Conservation (phyloP, 1,284 basidiomycete species). For the Prillingera fragicola region DNA sequence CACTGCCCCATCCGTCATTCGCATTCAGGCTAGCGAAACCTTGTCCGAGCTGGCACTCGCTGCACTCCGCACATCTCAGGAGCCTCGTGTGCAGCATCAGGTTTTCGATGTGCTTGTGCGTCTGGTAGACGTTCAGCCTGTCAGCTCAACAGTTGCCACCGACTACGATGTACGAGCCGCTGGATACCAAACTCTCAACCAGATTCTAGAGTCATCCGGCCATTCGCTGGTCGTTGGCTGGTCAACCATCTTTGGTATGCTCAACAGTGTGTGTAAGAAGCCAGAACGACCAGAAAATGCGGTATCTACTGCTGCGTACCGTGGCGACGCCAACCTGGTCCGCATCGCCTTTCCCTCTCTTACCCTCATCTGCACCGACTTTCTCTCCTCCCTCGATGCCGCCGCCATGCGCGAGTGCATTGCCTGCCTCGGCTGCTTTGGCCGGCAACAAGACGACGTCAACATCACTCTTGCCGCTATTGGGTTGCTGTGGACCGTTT, state of each 20-base stretch:
- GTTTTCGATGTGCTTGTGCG: constrained; percentile 74
- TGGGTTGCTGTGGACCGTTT: constrained; percentile 85
- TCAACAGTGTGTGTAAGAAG: constrained; percentile 66
- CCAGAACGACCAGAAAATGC: no score
- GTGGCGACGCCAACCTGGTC: constrained; percentile 44
- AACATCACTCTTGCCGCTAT: constrained; percentile 92
- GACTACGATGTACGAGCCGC: constrained; percentile 70
- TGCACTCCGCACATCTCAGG: constrained; percentile 58
- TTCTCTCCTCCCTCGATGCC: constrained; percentile 71
- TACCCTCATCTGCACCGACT: constrained; percentile 85
- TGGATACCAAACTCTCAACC: constrained; percentile 80
- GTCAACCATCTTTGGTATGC: constrained; percentile 86
- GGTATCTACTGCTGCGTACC: constrained; percentile 3
- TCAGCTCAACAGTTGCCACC: constrained; percentile 34
- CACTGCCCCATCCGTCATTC: constrained; percentile 67
- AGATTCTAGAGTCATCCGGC: constrained; percentile 82
- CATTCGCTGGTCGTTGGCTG: constrained; percentile 87
- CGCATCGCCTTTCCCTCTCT: constrained; percentile 85
- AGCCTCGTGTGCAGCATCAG: constrained; percentile 65
- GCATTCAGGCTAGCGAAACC: constrained; percentile 78
- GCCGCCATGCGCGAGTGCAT: constrained; percentile 82
- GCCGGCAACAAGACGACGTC: constrained; percentile 78
- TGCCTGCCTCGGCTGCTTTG: constrained; percentile 80
- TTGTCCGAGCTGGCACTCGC: constrained; percentile 71
- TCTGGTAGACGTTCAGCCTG: constrained; percentile 58